Evolutionary conservation across 805 yeast genomes (phyloP).

Genomic region (Lachancea cidri): DNA sequence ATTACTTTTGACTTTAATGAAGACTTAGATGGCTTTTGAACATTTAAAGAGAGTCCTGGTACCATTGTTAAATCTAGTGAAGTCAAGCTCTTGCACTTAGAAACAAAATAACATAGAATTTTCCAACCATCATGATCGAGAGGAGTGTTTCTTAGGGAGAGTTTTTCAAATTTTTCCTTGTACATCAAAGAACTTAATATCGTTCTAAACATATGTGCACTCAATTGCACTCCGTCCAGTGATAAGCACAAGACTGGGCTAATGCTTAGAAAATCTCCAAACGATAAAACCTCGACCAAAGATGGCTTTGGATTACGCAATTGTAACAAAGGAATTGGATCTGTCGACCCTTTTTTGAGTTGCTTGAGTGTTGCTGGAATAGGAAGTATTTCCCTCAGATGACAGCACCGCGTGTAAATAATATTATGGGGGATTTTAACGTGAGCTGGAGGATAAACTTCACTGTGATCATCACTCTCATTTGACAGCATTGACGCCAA

Average conservation of each 20-base stretch:
- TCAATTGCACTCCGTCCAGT: constrained; percentile 71
- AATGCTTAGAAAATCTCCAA: constrained; percentile 79
- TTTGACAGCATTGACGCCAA: constrained; percentile 17
- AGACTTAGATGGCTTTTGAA: constrained; percentile 36
- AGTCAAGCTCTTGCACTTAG: constrained; percentile 52
- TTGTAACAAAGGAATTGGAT: constrained; percentile 76
- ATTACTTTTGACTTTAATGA: constrained; percentile 23
- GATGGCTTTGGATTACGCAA: constrained; percentile 85
- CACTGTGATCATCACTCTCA: constrained; percentile 17
- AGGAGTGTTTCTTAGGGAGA: constrained; percentile 76
- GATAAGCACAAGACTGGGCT: constrained; percentile 77
- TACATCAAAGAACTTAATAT: constrained; percentile 60
- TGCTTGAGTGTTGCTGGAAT: constrained; percentile 85
- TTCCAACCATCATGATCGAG: constrained; percentile 77
- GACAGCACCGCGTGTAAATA: constrained; percentile 89
- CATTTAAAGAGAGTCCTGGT: constrained; percentile 35
- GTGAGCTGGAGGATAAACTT: constrained; percentile 29
- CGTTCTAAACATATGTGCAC: constrained; percentile 69
- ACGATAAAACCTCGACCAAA: constrained; percentile 77
- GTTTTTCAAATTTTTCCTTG: constrained; percentile 60
- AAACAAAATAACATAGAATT: constrained; percentile 68
- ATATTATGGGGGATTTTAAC: constrained; percentile 50
- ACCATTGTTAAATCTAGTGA: constrained; percentile 59
- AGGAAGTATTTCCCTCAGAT: constrained; percentile 84
- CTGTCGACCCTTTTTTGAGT: constrained; percentile 63